Base-by-base conservation (phyloP, 139 green algal species). In the Chlorella sp. region DNA sequence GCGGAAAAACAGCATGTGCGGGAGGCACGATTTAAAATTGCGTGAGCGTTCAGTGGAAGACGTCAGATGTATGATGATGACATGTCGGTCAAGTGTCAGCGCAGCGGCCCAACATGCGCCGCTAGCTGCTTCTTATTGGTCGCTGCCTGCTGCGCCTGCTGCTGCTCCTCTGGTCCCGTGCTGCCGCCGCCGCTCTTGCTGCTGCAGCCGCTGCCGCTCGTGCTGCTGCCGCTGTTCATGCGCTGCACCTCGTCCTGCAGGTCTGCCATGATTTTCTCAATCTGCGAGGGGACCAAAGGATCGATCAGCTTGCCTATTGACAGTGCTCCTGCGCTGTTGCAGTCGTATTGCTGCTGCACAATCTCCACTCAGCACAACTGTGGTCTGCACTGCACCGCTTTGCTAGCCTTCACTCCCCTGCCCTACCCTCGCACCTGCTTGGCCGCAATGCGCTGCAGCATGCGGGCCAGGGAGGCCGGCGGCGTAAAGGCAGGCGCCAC, bases 371-470 rank as follows among this genome's bases (percentile, higher is more conserved):
- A 44, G 16, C 34, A 73, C 34, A 73, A 38, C 30, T 40, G 64
- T 16, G 6, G 64, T 14, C 6, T n/a, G 32, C 19, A 28, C 17
- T 67, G 58, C 28, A 24, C 5, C 16, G 58, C 58, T 67, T 16
- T 40, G 64, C 14, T 4, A 40, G 16, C 30, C 11, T 36, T 34
- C 38, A 19, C 38, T n/a, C n/a, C 65, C 65, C 24, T 9, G n/a
- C 16, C 3, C 22, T n/a, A 8, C n/a, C 41, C 30, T 40, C 44
- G 2, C 56, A 86, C 74, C 62, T 92, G 85, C 46, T 82, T 76
- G 43, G 73, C 84, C 13, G 89, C 88, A 65, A 94, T 93, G 46
- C 85, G 81, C 51, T 87, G 90, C 62, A 95, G 34, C 44, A 93
- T 80, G 30, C 78, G 73, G 64, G 88, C 82, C 32, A 95, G 34